A percentile compares a stretch with the other conserved stretches of the same genome.
Conservation (phyloP, 495 filamentous ascomycete genomes). For the Penicilliopsis zonata region DNA sequence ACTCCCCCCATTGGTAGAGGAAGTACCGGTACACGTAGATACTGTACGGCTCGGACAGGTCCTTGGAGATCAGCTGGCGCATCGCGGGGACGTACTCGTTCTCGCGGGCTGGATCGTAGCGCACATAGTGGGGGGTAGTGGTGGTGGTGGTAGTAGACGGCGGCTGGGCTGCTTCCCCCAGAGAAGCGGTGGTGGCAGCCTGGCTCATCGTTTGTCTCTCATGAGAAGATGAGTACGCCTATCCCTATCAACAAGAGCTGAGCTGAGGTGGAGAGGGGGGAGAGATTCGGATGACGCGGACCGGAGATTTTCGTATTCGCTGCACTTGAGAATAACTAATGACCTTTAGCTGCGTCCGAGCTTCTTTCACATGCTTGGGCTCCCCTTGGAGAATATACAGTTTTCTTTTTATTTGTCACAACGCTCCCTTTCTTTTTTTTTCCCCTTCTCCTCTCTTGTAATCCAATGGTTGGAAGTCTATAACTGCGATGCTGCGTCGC, state of each 20-base stretch:
- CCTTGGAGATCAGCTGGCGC: constrained; percentile 86
- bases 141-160: constrained; percentile 1
- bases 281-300: no score
- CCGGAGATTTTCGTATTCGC: no score
- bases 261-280: neutral
- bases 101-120: constrained; percentile 72
- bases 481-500: constrained; percentile 28
- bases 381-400: no score
- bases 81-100: constrained; percentile 75
- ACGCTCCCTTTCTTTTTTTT: neutral
- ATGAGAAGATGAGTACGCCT: no score
- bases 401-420: no score
- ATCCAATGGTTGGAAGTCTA: neutral
- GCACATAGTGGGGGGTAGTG: constrained; percentile 58
- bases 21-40: constrained; percentile 99
- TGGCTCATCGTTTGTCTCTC: constrained; percentile 25
- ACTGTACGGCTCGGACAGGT: constrained; percentile 96
- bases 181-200: constrained; percentile 8
- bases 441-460: constrained; percentile 3
- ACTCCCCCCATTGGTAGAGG: constrained; percentile 91
- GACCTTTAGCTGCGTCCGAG: no score
- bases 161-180: neutral
- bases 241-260: no score
- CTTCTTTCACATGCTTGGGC: no score
- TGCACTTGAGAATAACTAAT: no score